These are phyloP conservation scores for Fusarium pseudonygamai DNA, from an alignment of 2,329 filamentous ascomycete genomes.

Conservation along the genomic window DNA sequence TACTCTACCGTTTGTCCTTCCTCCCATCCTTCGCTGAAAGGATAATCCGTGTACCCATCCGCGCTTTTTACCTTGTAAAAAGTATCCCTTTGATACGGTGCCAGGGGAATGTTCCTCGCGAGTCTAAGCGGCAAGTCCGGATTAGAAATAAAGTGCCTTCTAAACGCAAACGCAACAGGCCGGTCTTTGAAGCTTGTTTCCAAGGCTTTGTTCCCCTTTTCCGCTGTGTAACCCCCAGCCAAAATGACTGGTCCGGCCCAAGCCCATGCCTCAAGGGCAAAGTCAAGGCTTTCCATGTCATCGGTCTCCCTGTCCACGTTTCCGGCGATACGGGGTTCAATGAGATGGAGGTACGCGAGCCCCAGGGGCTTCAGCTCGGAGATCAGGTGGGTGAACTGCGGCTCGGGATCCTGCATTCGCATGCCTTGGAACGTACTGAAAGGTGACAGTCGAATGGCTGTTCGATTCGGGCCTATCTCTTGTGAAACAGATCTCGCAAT, in stretches of 20 bases:
- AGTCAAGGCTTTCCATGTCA: conserved; percentile 43
- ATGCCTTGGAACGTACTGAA: conserved; percentile 70
- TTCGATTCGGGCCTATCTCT: conserved; percentile 59
- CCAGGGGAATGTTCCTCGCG: conserved; percentile 29
- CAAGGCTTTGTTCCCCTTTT: conserved; percentile 43
- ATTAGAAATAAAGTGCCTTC: conserved; percentile 44
- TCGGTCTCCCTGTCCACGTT: conserved; percentile 51
- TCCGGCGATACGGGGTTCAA: conserved; percentile 65
- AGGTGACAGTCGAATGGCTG: conserved; percentile 67
- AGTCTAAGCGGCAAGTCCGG: conserved; percentile 37
- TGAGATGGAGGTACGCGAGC: conserved; percentile 68
- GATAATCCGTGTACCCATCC: conserved; percentile 42
- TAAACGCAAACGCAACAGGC: conserved; percentile 46
- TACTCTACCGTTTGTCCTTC: neutral
- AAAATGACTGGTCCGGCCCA: conserved; percentile 43
- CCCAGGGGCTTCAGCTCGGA: conserved; percentile 60
- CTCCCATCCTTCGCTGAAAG: conserved; percentile 19
- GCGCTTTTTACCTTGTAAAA: conserved; percentile 40
- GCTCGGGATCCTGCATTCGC: conserved; percentile 66
- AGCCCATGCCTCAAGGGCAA: conserved; percentile 45
- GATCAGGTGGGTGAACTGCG: conserved; percentile 69
- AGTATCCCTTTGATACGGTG: conserved; percentile 39
- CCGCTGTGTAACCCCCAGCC: conserved; percentile 47
- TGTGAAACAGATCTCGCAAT: conserved; percentile 53
- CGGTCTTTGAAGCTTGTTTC: conserved; percentile 38